A percentile compares a stretch with the other conserved stretches of the same genome.
Evolutionary conservation across 768 basidiomycete species (phyloP).

Genomic region (Trametes cinnabarina): DNA sequence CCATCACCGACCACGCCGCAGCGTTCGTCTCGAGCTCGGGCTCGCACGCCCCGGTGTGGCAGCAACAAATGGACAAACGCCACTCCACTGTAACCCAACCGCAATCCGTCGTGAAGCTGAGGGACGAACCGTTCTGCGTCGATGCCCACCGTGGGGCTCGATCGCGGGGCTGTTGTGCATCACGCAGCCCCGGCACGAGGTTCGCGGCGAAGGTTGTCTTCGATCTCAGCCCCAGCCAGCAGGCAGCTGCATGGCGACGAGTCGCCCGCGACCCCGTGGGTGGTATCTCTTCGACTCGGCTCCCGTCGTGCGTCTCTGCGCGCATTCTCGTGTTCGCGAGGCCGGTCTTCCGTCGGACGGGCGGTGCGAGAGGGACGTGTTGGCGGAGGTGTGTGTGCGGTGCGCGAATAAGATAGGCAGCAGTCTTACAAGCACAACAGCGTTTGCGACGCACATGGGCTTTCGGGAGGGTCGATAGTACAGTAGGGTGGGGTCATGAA

Average conservation of each 20-base stretch:
- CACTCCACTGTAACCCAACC: background rate
- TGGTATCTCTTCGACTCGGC: background rate
- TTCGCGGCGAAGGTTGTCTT: conserved; percentile 3
- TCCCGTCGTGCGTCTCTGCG: background rate
- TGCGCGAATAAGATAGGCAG: background rate
- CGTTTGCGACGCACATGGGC: background rate
- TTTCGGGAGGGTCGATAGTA: background rate
- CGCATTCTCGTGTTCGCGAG: background rate
- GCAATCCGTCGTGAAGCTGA: too few relatives aligned
- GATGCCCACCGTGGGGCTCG: background rate
- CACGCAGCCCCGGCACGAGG: conserved; percentile 17
- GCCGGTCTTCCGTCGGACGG: conserved; percentile 2
- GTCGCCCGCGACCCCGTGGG: conserved; percentile 1
- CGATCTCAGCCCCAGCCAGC: conserved; percentile 2
- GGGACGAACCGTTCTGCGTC: too few relatives aligned
- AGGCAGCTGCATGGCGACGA: conserved; percentile 13
- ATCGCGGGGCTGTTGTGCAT: conserved; percentile 13
- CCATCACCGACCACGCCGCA: background rate
- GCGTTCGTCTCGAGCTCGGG: background rate
- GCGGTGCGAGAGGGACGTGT: background rate
- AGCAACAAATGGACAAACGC: background rate
- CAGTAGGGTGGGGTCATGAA: background rate
- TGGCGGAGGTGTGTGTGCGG: too few relatives aligned
- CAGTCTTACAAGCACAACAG: conserved; percentile 2
- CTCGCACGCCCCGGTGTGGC: background rate